A percentile compares a stretch with the other conserved stretches of the same genome.
Evolutionary conservation across 169 alveolate species (phyloP).

Genomic region (Plasmodium reichenowi): DNA sequence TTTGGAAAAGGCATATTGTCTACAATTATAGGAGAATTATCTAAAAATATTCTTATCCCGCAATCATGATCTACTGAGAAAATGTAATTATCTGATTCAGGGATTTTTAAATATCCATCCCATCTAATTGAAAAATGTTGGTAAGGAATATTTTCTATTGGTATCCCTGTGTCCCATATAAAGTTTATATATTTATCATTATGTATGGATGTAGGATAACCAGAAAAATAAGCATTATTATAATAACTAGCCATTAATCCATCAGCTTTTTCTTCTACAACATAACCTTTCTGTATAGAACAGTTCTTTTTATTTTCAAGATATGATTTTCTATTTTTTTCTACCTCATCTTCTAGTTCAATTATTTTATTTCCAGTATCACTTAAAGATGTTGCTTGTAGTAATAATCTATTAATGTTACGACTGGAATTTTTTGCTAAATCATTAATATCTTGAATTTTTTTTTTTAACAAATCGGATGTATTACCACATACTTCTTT

Average conservation of each 20-base stretch:
- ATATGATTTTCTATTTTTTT: constrained; percentile 48
- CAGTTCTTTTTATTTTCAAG: constrained; percentile 54
- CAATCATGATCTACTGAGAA: constrained; percentile 89
- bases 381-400: constrained; percentile 51
- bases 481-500: constrained; percentile 79
- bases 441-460: constrained; percentile 81
- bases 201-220: constrained; percentile 84
- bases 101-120: constrained; percentile 90
- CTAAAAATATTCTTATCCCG: constrained; percentile 90
- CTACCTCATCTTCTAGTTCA: constrained; percentile 70
- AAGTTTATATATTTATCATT: constrained; percentile 81
- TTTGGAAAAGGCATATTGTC: constrained; percentile 89
- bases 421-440: constrained; percentile 77
- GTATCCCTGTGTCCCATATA: constrained; percentile 84
- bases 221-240: constrained; percentile 85
- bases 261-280: constrained; percentile 80
- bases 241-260: constrained; percentile 88
- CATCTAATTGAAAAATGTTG: constrained; percentile 91
- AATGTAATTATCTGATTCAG: constrained; percentile 87
- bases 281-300: constrained; percentile 71
- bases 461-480: constrained; percentile 78
- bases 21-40: constrained; percentile 88
- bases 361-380: constrained; percentile 28
- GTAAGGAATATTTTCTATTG: constrained; percentile 88
- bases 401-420: constrained; percentile 40